Percentiles rank a stretch among this genome's conserved stretches.
Evolutionary conservation across 768 basidiomycete genomes (phyloP).

Genomic region (Sporobolomyces phaffii): DNA sequence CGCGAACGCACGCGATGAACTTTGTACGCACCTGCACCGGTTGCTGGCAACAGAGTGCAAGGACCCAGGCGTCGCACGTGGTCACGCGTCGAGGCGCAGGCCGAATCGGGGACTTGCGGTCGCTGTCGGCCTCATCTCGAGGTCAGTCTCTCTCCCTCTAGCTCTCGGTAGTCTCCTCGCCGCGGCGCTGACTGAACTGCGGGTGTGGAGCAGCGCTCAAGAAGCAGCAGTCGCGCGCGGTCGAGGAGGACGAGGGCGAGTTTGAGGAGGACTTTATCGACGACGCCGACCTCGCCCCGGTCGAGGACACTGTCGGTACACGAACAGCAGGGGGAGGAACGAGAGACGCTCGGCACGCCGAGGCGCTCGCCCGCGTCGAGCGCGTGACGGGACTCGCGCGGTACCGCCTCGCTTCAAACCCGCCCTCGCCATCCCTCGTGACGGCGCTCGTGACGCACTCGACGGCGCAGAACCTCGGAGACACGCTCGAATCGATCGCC

Average conservation of each 20-base stretch:
- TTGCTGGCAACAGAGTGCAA: constrained; percentile 9
- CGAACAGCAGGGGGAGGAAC: background rate
- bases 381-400: background rate
- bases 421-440: background rate
- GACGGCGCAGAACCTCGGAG: background rate
- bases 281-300: background rate
- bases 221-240: background rate
- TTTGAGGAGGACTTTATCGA: constrained; percentile 21
- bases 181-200: background rate
- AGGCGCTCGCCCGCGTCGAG: background rate
- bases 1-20: too few relatives aligned
- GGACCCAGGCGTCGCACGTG: background rate
- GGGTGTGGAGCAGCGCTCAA: background rate
- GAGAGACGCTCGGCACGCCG: background rate
- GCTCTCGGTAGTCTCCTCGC: background rate
- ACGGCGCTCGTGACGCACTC: background rate
- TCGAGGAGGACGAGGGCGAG: background rate
- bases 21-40: constrained; percentile 3
- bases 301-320: too few relatives aligned
- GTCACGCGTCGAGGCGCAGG: background rate
- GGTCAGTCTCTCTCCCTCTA: background rate
- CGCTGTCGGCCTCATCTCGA: too few relatives aligned
- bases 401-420: background rate
- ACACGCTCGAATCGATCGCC: background rate
- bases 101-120: background rate